Percentiles rank a stretch among this genome's conserved stretches.
These are phyloP conservation scores for Acmispon strigosus DNA, from an alignment of 306 rosid species.

Conservation along the genomic window DNA sequence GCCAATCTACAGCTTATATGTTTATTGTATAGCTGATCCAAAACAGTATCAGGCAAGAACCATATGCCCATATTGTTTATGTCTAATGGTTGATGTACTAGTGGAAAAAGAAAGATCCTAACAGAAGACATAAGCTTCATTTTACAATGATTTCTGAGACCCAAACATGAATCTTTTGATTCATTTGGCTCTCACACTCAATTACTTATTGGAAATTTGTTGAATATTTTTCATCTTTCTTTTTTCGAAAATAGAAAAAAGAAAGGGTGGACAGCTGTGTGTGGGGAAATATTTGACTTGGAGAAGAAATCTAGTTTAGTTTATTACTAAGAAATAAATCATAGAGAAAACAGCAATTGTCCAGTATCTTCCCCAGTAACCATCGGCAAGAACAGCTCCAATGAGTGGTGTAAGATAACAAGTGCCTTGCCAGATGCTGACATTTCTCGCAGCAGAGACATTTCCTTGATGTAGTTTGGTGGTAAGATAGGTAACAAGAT, in stretches of 20 bases:
- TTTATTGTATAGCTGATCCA: not conserved
- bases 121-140: not conserved
- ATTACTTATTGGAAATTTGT: too few species aligned
- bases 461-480: constrained; percentile 72
- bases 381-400: constrained; percentile 87
- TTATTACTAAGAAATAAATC: constrained; percentile 63
- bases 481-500: constrained; percentile 86
- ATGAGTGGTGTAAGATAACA: constrained; percentile 90
- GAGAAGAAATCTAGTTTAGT: not conserved
- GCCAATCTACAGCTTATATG: not conserved
- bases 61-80: not conserved
- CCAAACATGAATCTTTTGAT: too few species aligned
- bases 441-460: constrained; percentile 77
- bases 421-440: constrained; percentile 88
- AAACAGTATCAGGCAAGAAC: not conserved
- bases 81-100: not conserved
- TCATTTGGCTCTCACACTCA: too few species aligned
- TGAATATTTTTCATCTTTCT: too few species aligned
- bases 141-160: not conserved
- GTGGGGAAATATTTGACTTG: not conserved
- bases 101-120: not conserved
- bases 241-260: too few species aligned
- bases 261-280: too few species aligned
- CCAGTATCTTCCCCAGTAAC: constrained; percentile 96
- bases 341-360: constrained; percentile 67